These are phyloP conservation scores for Naganishia kalamii DNA, from an alignment of 768 basidiomycete species.

Conservation along the genomic window DNA sequence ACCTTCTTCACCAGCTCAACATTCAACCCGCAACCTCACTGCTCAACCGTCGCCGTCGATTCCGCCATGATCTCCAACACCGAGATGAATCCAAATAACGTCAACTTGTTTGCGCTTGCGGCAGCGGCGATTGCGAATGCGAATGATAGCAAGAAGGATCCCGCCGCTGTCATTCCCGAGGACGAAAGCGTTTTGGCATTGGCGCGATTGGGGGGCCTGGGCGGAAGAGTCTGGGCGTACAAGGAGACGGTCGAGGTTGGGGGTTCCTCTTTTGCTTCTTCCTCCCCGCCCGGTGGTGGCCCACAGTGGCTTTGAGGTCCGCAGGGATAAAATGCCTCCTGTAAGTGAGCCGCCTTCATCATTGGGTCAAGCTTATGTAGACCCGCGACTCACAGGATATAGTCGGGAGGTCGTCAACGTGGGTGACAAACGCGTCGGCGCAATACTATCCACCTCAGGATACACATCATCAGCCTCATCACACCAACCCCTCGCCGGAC, in stretches of 20 bases:
- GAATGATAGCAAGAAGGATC: neutral
- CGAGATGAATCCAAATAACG: constrained; percentile 16
- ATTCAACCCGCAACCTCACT: neutral
- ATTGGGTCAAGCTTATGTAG: neutral
- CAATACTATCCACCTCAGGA: constrained; percentile 15
- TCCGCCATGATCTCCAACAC: neutral
- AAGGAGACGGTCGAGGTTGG: constrained; percentile 19
- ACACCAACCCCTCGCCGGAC: neutral
- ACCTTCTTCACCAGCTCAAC: neutral
- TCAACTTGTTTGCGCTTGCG: constrained; percentile 3
- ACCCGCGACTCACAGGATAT: constrained; percentile 26
- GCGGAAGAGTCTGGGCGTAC: constrained; percentile 40
- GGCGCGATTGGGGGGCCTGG: constrained; percentile 37
- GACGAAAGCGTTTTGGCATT: constrained; percentile 33
- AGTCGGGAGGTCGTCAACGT: constrained; percentile 43
- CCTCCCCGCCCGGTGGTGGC: constrained; percentile 37
- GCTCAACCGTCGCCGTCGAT: neutral
- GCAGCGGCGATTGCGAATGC: constrained; percentile 9
- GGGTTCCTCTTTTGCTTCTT: neutral
- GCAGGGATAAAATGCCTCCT: constrained; percentile 41
- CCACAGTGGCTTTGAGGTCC: constrained; percentile 46
- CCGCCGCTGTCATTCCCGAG: constrained; percentile 6
- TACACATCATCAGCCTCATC: neutral
- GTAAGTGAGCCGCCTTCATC: constrained; percentile 26
- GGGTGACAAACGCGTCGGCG: constrained; percentile 44